Percentiles rank a stretch among this genome's conserved stretches.
phyloP scores from a whole-genome alignment of 768 basidiomycete species.

The Dendrothele bispora region DNA sequence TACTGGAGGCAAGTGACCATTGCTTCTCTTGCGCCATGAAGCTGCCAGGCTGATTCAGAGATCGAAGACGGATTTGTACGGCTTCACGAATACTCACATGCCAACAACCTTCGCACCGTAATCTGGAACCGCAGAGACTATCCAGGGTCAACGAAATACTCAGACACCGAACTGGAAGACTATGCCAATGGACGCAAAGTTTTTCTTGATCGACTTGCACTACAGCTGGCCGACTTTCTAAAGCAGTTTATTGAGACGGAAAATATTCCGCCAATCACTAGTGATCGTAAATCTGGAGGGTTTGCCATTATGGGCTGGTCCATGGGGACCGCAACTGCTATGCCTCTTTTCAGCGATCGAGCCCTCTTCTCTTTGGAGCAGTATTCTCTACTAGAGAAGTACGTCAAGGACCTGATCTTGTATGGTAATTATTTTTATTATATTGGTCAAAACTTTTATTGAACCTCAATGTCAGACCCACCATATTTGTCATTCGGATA shows the following conservation, averaged over 20 bases:
- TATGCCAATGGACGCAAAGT: constrained; percentile 20
- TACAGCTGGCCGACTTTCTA: constrained; percentile 28
- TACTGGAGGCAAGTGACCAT: constrained; percentile 27
- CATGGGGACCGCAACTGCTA: constrained; percentile 27
- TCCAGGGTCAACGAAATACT: constrained; percentile 31
- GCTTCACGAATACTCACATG: constrained; percentile 3
- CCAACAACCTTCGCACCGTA: constrained; percentile 26
- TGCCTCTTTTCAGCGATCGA: constrained; percentile 32
- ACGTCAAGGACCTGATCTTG: constrained; percentile 12
- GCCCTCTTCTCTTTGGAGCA: too few relatives aligned
- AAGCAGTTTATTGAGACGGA: constrained; percentile 25
- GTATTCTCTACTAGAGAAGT: neutral
- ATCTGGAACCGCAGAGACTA: constrained; percentile 33
- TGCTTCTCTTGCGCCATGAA: neutral
- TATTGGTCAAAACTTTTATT: constrained; percentile 16
- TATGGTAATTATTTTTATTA: constrained; percentile 20
- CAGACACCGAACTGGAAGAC: constrained; percentile 31
- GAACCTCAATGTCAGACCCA: constrained; percentile 21
- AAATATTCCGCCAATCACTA: constrained; percentile 23
- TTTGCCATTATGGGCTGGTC: constrained; percentile 40
- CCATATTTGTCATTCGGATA: too few relatives aligned
- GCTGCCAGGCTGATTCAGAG: neutral
- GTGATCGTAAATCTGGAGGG: constrained; percentile 29
- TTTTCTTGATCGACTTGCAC: constrained; percentile 26
- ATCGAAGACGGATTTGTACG: constrained; percentile 8